Percentiles rank a stretch among this genome's conserved stretches.
These are phyloP conservation scores for Chloris gayana DNA, from an alignment of 176 grass and related monocot species.

Conservation along the genomic window DNA sequence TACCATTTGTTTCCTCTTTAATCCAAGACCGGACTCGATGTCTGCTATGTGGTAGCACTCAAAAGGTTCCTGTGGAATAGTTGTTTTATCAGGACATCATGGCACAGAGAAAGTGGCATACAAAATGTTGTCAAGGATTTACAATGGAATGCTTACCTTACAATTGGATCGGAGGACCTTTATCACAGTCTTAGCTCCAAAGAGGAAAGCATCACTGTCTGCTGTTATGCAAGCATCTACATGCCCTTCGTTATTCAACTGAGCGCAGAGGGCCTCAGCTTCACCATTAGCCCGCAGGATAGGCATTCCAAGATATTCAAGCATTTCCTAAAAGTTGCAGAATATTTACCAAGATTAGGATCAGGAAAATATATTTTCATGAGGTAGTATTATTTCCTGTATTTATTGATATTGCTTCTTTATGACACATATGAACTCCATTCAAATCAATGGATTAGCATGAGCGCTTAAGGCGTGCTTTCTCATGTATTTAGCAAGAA, in stretches of 20 bases:
- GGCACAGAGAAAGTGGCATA: conserved; percentile 12
- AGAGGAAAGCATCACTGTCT: conserved; percentile 95
- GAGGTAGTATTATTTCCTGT: conserved; percentile 40
- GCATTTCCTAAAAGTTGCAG: conserved; percentile 63
- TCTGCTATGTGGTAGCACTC: conserved; percentile 93
- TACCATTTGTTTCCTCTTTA: conserved; percentile 97
- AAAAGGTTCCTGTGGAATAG: conserved; percentile 83
- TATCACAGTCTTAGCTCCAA: conserved; percentile 84
- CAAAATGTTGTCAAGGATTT: too few relatives aligned
- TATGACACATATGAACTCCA: conserved; percentile 61
- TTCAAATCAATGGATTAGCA: conserved; percentile 54
- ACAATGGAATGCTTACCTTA: conserved; percentile 52
- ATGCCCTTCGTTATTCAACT: conserved; percentile 75
- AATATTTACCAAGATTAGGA: conserved; percentile 8
- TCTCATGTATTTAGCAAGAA: conserved; percentile 37
- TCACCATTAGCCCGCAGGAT: conserved; percentile 70
- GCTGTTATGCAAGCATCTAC: conserved; percentile 96
- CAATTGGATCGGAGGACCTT: conserved; percentile 79
- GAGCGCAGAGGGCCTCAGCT: conserved; percentile 92
- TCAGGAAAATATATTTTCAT: conserved; percentile 49
- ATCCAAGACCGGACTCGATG: conserved; percentile 76
- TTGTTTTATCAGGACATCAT: neutral
- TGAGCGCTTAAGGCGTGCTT: conserved; percentile 28
- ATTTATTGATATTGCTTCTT: too few relatives aligned
- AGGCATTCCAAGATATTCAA: conserved; percentile 84